Conservation (phyloP, 2,329 filamentous ascomycete genomes). For the Furcasterigmium sp. region DNA sequence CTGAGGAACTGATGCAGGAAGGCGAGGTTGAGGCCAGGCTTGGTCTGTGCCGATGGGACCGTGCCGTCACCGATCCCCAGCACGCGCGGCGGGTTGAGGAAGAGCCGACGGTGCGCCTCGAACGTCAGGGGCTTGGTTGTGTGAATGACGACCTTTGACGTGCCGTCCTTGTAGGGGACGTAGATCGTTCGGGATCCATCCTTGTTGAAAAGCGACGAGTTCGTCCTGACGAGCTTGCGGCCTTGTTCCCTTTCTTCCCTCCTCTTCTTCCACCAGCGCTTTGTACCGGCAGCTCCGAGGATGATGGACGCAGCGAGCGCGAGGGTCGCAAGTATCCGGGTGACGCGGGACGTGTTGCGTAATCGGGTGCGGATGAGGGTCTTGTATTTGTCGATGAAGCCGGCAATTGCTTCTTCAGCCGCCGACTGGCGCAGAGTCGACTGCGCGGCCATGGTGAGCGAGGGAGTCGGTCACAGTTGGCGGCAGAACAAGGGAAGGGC, state of each 20-base stretch:
- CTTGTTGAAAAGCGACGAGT: conserved; percentile 89
- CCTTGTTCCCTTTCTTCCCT: conserved; percentile 79
- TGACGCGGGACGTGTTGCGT: conserved; percentile 61
- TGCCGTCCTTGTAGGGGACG: conserved; percentile 83
- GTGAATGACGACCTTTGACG: conserved; percentile 85
- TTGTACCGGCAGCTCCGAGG: conserved; percentile 70
- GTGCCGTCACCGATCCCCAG: conserved; percentile 69
- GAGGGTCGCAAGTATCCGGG: conserved; percentile 71
- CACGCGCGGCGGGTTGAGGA: conserved; percentile 83
- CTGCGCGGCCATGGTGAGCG: conserved; percentile 69
- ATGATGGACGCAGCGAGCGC: conserved; percentile 74
- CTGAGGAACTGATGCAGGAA: conserved; percentile 97
- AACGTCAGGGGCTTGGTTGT: conserved; percentile 91
- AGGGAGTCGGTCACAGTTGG: conserved; percentile 11
- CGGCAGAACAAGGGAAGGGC: background rate
- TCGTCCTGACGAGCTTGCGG: conserved; percentile 74
- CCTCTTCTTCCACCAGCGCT: conserved; percentile 68
- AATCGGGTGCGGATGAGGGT: conserved; percentile 48
- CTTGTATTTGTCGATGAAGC: conserved; percentile 57
- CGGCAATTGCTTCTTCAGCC: conserved; percentile 61
- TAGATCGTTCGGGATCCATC: conserved; percentile 94
- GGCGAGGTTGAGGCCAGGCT: conserved; percentile 89
- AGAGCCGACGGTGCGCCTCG: conserved; percentile 89
- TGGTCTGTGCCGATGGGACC: conserved; percentile 84
- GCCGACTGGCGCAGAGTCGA: conserved; percentile 69